Percentiles rank a stretch among this genome's conserved stretches.
Conservation (phyloP, 768 basidiomycete species). For the Fibroporia radiculosa region DNA sequence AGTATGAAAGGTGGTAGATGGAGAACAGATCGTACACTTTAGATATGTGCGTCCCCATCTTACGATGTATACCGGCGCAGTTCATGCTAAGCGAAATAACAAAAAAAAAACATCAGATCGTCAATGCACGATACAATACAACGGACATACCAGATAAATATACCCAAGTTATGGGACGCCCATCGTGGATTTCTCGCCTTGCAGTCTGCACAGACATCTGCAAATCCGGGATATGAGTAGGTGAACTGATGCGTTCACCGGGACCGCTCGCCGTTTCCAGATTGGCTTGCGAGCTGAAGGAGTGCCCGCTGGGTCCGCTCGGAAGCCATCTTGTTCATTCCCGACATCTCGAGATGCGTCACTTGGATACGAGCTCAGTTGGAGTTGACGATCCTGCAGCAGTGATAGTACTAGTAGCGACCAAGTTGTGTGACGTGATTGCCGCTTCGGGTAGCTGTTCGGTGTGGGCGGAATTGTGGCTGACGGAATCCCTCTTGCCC, state of each 20-base stretch:
- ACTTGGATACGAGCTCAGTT: background rate
- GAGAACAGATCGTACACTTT: constrained; percentile 64
- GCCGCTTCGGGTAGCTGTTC: too few species aligned
- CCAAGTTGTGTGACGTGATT: background rate
- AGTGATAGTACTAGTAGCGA: background rate
- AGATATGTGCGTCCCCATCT: constrained; percentile 88
- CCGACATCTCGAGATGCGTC: background rate
- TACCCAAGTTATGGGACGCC: constrained; percentile 84
- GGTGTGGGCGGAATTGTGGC: too few species aligned
- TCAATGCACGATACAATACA: background rate
- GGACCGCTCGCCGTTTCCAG: constrained; percentile 67
- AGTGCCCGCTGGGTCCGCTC: constrained; percentile 63
- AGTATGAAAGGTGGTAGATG: background rate
- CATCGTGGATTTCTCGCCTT: constrained; percentile 81
- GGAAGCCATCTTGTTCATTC: constrained; percentile 46
- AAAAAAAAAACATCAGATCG: background rate
- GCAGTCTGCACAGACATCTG: constrained; percentile 91
- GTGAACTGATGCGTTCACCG: background rate
- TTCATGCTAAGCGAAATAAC: constrained; percentile 43
- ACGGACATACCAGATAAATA: constrained; percentile 67
- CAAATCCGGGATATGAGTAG: background rate
- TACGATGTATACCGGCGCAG: constrained; percentile 90
- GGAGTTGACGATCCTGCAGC: background rate
- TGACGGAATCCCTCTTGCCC: too few species aligned
- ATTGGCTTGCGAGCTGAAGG: constrained; percentile 57